Percentiles rank a stretch among this genome's conserved stretches.
Conservation (phyloP, 140 eudicot genomes). For the Cichorium intybus region DNA sequence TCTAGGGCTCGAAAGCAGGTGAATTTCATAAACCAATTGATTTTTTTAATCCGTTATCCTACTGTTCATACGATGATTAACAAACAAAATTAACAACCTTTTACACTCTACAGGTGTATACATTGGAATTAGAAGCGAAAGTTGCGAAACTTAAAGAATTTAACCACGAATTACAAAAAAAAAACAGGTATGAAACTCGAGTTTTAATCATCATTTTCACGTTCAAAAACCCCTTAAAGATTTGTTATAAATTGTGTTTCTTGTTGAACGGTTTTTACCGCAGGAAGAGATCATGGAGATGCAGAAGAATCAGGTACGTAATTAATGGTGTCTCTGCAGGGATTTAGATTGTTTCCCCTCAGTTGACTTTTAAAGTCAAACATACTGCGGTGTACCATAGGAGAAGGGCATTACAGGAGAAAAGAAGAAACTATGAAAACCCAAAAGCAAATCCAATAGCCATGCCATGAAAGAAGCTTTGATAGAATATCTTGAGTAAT, state of each 20-base stretch:
- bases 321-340: too few species aligned
- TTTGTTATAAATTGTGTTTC: not conserved
- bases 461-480: conserved; percentile 90
- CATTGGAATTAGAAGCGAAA: conserved; percentile 82
- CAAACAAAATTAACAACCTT: not conserved
- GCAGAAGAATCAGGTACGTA: conserved; percentile 81
- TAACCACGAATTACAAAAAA: conserved; percentile 61
- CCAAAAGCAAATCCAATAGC: conserved; percentile 87
- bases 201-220: not conserved
- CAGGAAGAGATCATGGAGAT: conserved; percentile 67
- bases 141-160: conserved; percentile 70
- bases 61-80: not conserved
- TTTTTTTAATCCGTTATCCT: not conserved
- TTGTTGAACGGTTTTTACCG: conserved; percentile 11
- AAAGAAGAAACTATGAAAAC: conserved; percentile 89
- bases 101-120: conserved; percentile 69
- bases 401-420: conserved; percentile 85
- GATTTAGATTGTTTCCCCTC: not conserved
- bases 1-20: conserved; percentile 94
- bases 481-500: conserved; percentile 59
- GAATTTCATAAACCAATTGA: too few species aligned
- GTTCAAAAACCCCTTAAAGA: not conserved
- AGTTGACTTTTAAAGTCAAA: not conserved
- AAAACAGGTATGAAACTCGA: conserved; percentile 53
- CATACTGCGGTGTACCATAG: conserved; percentile 89